These are phyloP conservation scores for Pythium chondricola DNA, from an alignment of 352 stramenopile genomes.

Conservation along the genomic window DNA sequence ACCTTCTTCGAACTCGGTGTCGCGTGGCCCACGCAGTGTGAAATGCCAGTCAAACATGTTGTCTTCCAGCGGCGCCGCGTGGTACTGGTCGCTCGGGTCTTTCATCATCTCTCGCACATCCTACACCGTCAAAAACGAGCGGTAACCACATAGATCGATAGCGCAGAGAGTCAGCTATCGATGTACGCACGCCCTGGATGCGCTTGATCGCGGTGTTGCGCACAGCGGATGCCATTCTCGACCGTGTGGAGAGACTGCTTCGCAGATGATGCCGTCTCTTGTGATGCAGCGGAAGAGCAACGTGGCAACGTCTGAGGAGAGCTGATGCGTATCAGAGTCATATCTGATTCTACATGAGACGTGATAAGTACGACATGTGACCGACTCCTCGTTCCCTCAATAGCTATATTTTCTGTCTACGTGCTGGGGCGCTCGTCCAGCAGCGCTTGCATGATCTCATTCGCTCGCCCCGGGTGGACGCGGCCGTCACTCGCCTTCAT, in stretches of 20 bases:
- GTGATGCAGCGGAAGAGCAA: too few species aligned
- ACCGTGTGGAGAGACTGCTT: neutral
- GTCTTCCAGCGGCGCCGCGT: slow-evolving; percentile 68
- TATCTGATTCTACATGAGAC: slow-evolving; percentile 6
- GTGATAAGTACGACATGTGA: too few species aligned
- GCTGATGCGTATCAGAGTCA: slow-evolving; percentile 2
- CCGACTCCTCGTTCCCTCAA: neutral
- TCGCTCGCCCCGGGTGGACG: slow-evolving; percentile 77
- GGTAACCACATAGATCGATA: neutral
- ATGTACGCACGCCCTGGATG: slow-evolving; percentile 62
- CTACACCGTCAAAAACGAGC: slow-evolving; percentile 20
- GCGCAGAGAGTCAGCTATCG: neutral
- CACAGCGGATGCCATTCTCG: slow-evolving; percentile 23
- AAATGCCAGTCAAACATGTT: slow-evolving; percentile 96
- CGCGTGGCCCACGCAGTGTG: slow-evolving; percentile 94
- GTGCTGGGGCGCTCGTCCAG: slow-evolving; percentile 6
- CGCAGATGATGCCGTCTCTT: neutral
- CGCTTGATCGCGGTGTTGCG: slow-evolving; percentile 82
- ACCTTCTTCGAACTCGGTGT: slow-evolving; percentile 95
- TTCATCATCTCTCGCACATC: slow-evolving; percentile 88
- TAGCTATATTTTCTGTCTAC: slow-evolving; percentile 3
- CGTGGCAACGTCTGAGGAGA: slow-evolving; percentile 7
- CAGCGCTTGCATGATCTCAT: slow-evolving; percentile 54
- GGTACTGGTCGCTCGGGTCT: slow-evolving; percentile 80
- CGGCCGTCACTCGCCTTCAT: slow-evolving; percentile 89